Percentiles rank a stretch among this genome's conserved stretches.
These are phyloP conservation scores for Phytophthora meadii DNA, from an alignment of 352 stramenopile species.

Conservation along the genomic window DNA sequence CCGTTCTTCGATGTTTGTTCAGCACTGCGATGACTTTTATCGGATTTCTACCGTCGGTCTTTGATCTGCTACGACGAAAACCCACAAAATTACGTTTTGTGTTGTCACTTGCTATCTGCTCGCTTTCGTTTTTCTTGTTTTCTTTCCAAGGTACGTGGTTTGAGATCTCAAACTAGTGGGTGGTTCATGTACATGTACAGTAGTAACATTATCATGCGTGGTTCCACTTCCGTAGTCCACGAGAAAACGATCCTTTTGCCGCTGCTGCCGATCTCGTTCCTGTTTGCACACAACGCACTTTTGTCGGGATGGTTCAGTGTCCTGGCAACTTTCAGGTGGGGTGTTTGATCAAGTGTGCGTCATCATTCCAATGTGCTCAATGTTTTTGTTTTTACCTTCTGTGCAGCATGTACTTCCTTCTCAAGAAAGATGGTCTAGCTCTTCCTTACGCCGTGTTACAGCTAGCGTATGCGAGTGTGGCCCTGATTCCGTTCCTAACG, in stretches of 20 bases:
- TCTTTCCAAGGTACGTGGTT: conserved; percentile 92
- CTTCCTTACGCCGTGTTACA: conserved; percentile 79
- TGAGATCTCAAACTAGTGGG: too few relatives aligned
- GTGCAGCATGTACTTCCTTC: conserved; percentile 85
- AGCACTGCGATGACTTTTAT: conserved; percentile 84
- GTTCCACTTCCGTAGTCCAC: conserved; percentile 77
- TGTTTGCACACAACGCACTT: conserved; percentile 70
- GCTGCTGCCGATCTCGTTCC: conserved; percentile 91
- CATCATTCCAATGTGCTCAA: background rate
- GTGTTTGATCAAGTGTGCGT: too few relatives aligned
- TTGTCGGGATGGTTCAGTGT: conserved; percentile 81
- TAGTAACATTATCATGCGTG: conserved; percentile 5
- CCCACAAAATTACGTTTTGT: conserved; percentile 81
- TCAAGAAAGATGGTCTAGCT: conserved; percentile 81
- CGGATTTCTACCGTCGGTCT: conserved; percentile 86
- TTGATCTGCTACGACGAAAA: conserved; percentile 73
- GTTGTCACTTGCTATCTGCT: conserved; percentile 84
- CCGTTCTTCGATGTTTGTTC: conserved; percentile 10
- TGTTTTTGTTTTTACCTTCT: background rate
- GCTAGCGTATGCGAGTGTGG: conserved; percentile 53
- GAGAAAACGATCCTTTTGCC: conserved; percentile 97
- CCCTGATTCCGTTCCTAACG: conserved; percentile 52
- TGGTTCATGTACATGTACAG: background rate
- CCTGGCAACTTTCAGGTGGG: conserved; percentile 85
- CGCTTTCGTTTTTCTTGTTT: conserved; percentile 95